Percentiles rank a stretch among this genome's conserved stretches.
Evolutionary conservation across 169 alveolate genomes (phyloP).

Genomic region (Plasmodium falciparum): DNA sequence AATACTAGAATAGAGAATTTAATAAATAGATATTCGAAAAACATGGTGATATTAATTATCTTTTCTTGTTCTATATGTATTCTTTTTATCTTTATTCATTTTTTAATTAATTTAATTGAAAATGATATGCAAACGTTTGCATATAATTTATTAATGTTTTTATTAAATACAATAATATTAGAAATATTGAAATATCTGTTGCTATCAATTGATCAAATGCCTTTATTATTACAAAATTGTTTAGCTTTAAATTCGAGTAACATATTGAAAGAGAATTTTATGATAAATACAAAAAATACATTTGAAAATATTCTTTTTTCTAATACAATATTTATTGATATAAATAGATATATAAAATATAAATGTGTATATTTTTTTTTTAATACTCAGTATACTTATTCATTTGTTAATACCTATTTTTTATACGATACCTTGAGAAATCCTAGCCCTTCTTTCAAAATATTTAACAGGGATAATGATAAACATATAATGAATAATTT

Average conservation of each 20-base stretch:
- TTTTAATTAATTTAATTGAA: conserved; percentile 31
- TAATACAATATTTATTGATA: conserved; percentile 38
- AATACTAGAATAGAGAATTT: conserved; percentile 26
- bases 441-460: not conserved
- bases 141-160: conserved; percentile 49
- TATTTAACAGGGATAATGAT: not conserved
- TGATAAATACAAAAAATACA: conserved; percentile 46
- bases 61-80: conserved; percentile 64
- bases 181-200: conserved; percentile 43
- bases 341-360: conserved; percentile 36
- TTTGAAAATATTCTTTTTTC: conserved; percentile 46
- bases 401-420: not conserved
- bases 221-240: conserved; percentile 57
- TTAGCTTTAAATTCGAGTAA: conserved; percentile 37
- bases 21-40: conserved; percentile 53
- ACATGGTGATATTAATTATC: conserved; percentile 38
- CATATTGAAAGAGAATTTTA: conserved; percentile 48
- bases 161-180: conserved; percentile 33
- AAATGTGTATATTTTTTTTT: conserved; percentile 33
- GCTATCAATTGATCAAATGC: conserved; percentile 60
- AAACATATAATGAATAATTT: conserved; percentile 1
- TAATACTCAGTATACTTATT: conserved; percentile 12
- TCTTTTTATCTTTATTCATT: conserved; percentile 59
- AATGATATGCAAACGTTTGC: conserved; percentile 67
- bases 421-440: not conserved